These are phyloP conservation scores for Aaosphaeria pasadenensis DNA, from an alignment of 2,329 filamentous ascomycete genomes.

Conservation along the genomic window DNA sequence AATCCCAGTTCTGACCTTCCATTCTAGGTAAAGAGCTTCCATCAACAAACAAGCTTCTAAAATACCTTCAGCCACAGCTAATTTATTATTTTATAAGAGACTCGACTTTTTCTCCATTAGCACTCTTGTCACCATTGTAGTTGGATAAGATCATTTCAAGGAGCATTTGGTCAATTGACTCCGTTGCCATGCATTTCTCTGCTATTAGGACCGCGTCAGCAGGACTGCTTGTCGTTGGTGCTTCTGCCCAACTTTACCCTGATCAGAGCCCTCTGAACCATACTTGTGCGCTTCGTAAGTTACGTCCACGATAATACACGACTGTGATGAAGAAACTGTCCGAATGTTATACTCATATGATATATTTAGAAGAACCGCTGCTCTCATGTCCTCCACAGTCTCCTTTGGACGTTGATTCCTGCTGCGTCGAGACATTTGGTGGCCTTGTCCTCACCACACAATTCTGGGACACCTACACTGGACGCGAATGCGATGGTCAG, in stretches of 20 bases:
- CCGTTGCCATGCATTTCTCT: too few relatives aligned
- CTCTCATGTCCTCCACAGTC: conserved; percentile 32
- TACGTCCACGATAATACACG: conserved; percentile 20
- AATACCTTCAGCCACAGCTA: conserved; percentile 1
- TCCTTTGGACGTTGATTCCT: conserved; percentile 51
- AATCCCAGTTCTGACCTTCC: conserved; percentile 23
- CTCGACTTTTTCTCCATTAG: neutral
- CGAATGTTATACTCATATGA: neutral
- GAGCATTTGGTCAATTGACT: too few relatives aligned
- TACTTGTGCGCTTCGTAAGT: conserved; percentile 49
- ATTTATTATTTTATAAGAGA: conserved; percentile 1
- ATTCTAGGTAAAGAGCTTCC: conserved; percentile 26
- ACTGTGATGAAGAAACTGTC: neutral
- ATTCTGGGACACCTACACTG: conserved; percentile 65
- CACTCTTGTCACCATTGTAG: too few relatives aligned
- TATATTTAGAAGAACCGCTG: conserved; percentile 15
- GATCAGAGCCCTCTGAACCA: conserved; percentile 54
- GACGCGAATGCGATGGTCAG: conserved; percentile 56
- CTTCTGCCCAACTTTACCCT: conserved; percentile 42
- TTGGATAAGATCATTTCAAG: too few relatives aligned
- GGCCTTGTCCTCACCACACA: conserved; percentile 62
- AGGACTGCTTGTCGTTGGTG: conserved; percentile 6
- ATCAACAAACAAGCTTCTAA: conserved; percentile 9
- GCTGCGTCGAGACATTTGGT: conserved; percentile 64
- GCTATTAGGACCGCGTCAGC: neutral